These are phyloP conservation scores for Phytophthora meadii DNA, from an alignment of 352 stramenopile species.

Conservation along the genomic window DNA sequence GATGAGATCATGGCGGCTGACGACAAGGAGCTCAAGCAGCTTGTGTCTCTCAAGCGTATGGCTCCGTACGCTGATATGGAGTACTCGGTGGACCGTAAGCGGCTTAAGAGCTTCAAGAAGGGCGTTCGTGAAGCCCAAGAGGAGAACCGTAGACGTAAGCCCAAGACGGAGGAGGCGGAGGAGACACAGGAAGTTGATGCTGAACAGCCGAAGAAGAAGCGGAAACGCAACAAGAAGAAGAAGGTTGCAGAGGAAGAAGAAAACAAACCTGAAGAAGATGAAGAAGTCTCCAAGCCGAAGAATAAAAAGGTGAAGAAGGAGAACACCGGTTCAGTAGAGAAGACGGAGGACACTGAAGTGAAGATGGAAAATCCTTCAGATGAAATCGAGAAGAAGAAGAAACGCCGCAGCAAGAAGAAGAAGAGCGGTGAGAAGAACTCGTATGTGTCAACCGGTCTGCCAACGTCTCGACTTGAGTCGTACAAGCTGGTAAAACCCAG, in stretches of 20 bases:
- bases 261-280: constrained; percentile 26
- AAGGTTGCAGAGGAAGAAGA: constrained; percentile 29
- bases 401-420: constrained; percentile 68
- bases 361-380: constrained; percentile 14
- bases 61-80: constrained; percentile 94
- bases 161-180: constrained; percentile 29
- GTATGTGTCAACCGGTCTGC: constrained; percentile 61
- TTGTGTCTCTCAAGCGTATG: constrained; percentile 98
- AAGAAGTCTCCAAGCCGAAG: constrained; percentile 31
- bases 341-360: constrained; percentile 18
- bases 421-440: constrained; percentile 57
- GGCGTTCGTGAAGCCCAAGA: constrained; percentile 47
- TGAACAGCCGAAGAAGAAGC: constrained; percentile 65
- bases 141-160: constrained; percentile 47
- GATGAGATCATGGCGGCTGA: constrained; percentile 98
- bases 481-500: constrained; percentile 79
- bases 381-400: constrained; percentile 54
- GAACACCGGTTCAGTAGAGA: constrained; percentile 9
- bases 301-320: constrained; percentile 48
- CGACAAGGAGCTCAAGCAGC: constrained; percentile 96
- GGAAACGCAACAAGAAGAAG: constrained; percentile 78
- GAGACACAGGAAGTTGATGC: constrained; percentile 24
- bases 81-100: constrained; percentile 72
- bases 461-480: constrained; percentile 81
- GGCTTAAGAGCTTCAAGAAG: constrained; percentile 83